phyloP scores from a whole-genome alignment of 2,329 filamentous ascomycete species.

The Aspergillus ustus region DNA sequence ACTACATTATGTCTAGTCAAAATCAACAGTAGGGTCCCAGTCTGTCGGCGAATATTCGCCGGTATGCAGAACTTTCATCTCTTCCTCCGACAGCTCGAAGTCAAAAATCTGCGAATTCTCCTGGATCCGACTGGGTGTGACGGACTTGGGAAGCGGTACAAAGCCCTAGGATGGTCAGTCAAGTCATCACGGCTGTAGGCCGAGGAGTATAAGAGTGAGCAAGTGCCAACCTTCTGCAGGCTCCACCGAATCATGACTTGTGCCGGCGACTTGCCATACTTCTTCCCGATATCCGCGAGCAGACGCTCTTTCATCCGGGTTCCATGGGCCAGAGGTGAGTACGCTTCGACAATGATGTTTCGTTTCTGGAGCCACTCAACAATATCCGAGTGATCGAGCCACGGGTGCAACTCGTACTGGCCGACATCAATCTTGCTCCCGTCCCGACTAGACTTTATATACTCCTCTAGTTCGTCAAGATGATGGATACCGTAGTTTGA shows the following conservation, averaged over 20 bases:
- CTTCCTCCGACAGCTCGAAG: constrained; percentile 62
- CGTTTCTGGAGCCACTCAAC: constrained; percentile 68
- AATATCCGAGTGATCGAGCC: constrained; percentile 74
- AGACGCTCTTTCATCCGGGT: constrained; percentile 70
- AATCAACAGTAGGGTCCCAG: constrained; percentile 59
- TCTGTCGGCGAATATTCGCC: constrained; percentile 61
- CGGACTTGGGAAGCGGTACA: constrained; percentile 67
- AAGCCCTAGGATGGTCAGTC: constrained; percentile 52
- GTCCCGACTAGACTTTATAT: constrained; percentile 61
- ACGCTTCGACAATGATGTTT: constrained; percentile 75
- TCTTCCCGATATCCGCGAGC: constrained; percentile 65
- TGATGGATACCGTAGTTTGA: constrained; percentile 79
- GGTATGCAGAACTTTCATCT: constrained; percentile 62
- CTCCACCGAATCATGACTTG: constrained; percentile 81
- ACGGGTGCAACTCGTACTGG: constrained; percentile 82
- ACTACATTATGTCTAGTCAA: constrained; percentile 27
- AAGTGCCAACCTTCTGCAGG: constrained; percentile 70
- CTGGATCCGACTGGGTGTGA: constrained; percentile 62
- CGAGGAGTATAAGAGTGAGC: not conserved
- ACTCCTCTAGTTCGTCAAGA: constrained; percentile 65
- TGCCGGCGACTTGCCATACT: constrained; percentile 71
- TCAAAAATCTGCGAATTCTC: constrained; percentile 65
- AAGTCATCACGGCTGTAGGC: not conserved
- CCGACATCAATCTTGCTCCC: constrained; percentile 71
- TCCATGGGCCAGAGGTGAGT: constrained; percentile 75